Base-by-base conservation (phyloP, 129 eudicot genomes). In the Chrysanthemum seticuspe region DNA sequence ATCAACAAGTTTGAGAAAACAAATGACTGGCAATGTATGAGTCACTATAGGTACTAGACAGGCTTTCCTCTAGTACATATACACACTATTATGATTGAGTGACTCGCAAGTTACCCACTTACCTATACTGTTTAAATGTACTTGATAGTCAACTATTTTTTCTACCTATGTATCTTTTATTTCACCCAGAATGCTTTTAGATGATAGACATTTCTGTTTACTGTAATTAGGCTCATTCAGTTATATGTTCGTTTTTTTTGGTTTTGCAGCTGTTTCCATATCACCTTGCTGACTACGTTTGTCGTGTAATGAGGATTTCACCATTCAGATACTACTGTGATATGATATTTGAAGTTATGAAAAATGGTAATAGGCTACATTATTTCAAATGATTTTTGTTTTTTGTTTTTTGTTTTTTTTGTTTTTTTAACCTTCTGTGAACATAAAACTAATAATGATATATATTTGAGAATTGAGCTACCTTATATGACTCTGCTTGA, bases 251-350 rank as follows among this genome's bases (percentile, higher is more conserved):
- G 0, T 6, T 70, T 0, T 3, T 65, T 74, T 73, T 78, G 59
- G 50, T 77, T 74, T 74, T 85, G 91, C 96, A 95, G 99, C 76
- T 95, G 73, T 95, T 95, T 79, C 99, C 99, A 40, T 95, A 95
- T 83, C 99, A 95, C 82, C 99, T 95, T 34, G 89, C 99, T 67
- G 99, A 95, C 55, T 95, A 95, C 71, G 88, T 95, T 75, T 90
- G 97, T 77, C 97, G 99, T 57, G 99, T 90, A 47, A 86, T 95
- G 99, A 85, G 99, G 85, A 79, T 95, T 57, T 95, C 99, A 67
- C 89, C 99, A 61, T 95, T 95, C 84, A 85, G 96, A 88, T 90
- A 95, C 85, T 95, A 95, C 72, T 95, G 99, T 72, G 97, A 95
- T 78, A 95, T 95, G 87, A 75, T 95, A 71, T 95, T 95, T 40